Conservation (phyloP, 2,329 filamentous ascomycete genomes). For the Beauveria medogensis region DNA sequence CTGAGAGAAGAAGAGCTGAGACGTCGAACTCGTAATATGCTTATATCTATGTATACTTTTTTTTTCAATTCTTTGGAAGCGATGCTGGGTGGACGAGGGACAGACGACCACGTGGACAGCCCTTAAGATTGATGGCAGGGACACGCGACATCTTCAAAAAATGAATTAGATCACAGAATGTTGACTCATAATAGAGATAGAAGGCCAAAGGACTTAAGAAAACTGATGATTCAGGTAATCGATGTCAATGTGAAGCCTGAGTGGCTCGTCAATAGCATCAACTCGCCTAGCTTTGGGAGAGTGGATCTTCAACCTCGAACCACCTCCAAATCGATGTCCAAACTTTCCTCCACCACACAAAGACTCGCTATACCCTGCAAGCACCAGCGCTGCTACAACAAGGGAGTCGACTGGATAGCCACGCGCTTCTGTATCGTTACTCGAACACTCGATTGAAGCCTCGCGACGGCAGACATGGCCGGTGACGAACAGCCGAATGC, state of each 20-base stretch:
- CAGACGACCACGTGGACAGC: no score
- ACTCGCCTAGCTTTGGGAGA: neutral
- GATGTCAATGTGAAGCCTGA: no score
- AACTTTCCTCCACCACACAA: neutral
- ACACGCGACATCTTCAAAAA: no score
- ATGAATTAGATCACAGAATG: no score
- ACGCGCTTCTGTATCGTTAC: neutral
- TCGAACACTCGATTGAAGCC: neutral
- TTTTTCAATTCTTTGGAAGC: no score
- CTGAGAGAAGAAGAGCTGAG: no score
- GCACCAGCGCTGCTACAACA: neutral
- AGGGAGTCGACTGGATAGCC: neutral
- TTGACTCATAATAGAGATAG: no score
- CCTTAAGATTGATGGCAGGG: no score
- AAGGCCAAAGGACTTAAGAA: no score
- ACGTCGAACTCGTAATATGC: no score
- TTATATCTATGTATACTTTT: no score
- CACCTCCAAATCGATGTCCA: neutral
- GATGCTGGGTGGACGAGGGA: neutral
- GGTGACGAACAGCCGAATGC: neutral
- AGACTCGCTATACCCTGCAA: neutral
- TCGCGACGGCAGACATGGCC: neutral
- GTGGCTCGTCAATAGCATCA: neutral
- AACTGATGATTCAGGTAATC: no score
- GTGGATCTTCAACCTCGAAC: slow-evolving; percentile 4